These are phyloP conservation scores for Barnettozyma pratensis DNA, from an alignment of 805 yeast species.

Conservation along the genomic window DNA sequence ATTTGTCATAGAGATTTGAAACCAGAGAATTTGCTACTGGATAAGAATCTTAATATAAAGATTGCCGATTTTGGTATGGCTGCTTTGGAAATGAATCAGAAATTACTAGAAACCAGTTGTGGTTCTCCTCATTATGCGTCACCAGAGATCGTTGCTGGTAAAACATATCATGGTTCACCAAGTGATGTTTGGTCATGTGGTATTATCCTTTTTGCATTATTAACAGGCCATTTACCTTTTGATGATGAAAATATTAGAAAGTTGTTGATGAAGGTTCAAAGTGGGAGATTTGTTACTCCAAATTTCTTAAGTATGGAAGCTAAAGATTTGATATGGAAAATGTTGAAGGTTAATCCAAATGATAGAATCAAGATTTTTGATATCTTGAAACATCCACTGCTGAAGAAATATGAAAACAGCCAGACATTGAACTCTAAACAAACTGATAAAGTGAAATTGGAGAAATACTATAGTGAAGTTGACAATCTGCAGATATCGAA, in stretches of 20 bases:
- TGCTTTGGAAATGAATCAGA: slow-evolving; percentile 80
- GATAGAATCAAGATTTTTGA: slow-evolving; percentile 74
- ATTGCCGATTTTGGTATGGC: slow-evolving; percentile 99
- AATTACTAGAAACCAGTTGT: slow-evolving; percentile 87
- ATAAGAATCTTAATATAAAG: slow-evolving; percentile 81
- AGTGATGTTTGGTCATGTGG: slow-evolving; percentile 99
- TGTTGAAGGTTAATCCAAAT: slow-evolving; percentile 79
- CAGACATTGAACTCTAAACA: slow-evolving; percentile 29
- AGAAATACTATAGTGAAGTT: slow-evolving; percentile 34
- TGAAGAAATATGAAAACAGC: slow-evolving; percentile 60
- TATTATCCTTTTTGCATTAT: slow-evolving; percentile 84
- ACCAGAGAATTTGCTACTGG: slow-evolving; percentile 76
- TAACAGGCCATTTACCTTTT: slow-evolving; percentile 94
- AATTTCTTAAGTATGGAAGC: slow-evolving; percentile 77
- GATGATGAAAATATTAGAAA: slow-evolving; percentile 94
- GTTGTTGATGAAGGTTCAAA: slow-evolving; percentile 82
- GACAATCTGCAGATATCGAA: slow-evolving; percentile 33
- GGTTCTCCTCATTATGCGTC: slow-evolving; percentile 99
- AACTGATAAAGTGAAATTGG: slow-evolving; percentile 25
- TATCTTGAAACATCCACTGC: slow-evolving; percentile 75
- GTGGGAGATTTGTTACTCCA: slow-evolving; percentile 84
- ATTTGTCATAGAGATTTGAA: slow-evolving; percentile 86
- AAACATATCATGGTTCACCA: slow-evolving; percentile 93
- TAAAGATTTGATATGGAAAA: slow-evolving; percentile 71
- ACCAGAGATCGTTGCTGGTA: slow-evolving; percentile 95